Evolutionary conservation across 225 moss, liverwort and hornwort species (phyloP).

Genomic region (Asterella californica): DNA sequence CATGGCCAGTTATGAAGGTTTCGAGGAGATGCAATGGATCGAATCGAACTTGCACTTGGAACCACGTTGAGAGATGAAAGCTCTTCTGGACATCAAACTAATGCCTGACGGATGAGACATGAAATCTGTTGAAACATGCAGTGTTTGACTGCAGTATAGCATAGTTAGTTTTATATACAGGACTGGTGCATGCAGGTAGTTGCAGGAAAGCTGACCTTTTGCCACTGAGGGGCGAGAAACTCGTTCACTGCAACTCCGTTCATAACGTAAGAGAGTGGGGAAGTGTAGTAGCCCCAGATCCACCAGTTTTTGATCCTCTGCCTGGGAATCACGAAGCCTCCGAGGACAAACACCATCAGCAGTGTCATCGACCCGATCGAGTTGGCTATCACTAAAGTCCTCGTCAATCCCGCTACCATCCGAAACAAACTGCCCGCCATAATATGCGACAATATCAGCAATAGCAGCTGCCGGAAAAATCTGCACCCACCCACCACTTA

Average conservation of each 20-base stretch:
- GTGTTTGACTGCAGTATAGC: no score
- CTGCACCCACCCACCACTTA: constrained; percentile 47
- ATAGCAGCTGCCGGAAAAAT: constrained; percentile 60
- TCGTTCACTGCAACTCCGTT: constrained; percentile 51
- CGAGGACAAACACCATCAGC: constrained; percentile 51
- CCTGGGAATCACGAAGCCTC: constrained; percentile 68
- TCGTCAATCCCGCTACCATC: constrained; percentile 58
- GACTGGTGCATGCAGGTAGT: no score
- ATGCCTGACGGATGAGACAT: no score
- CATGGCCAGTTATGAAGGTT: no score
- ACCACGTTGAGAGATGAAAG: no score
- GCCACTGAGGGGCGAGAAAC: constrained; percentile 68
- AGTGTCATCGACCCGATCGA: constrained; percentile 57
- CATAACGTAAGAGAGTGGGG: constrained; percentile 54
- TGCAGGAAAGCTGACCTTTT: no score
- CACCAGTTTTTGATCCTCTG: constrained; percentile 52
- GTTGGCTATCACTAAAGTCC: constrained; percentile 56
- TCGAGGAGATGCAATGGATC: no score
- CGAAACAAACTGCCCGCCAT: constrained; percentile 67
- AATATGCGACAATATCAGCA: constrained; percentile 42
- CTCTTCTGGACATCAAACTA: no score
- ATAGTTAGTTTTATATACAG: no score
- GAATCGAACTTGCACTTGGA: no score
- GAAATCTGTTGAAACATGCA: no score
- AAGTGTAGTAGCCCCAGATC: constrained; percentile 82